Evolutionary conservation across 257 asterid genomes (phyloP).

Genomic region (Solanum phureja): DNA sequence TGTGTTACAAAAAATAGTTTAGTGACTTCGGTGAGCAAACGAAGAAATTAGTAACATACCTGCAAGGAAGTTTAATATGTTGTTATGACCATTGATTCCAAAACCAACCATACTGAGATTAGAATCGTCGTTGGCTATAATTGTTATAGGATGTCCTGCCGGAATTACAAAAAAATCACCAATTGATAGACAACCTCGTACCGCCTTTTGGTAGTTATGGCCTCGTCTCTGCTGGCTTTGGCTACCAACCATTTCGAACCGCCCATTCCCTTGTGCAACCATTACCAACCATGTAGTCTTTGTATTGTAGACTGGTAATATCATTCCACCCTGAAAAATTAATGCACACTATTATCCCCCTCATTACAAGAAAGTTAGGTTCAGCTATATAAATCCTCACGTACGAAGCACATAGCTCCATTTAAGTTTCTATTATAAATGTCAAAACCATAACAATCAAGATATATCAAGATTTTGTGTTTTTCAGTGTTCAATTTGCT

Average conservation of each 20-base stretch:
- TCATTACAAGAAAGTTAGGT: no score
- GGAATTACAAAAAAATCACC: slow-evolving; percentile 39
- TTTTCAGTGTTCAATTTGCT: no score
- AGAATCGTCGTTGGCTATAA: slow-evolving; percentile 20
- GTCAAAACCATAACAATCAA: no score
- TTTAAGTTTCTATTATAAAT: no score
- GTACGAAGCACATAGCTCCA: no score
- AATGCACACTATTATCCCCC: no score
- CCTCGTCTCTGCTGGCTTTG: neutral
- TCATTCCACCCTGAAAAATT: slow-evolving; percentile 34
- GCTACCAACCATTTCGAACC: slow-evolving; percentile 25
- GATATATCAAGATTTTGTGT: no score
- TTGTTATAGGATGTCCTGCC: slow-evolving; percentile 30
- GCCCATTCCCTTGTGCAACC: slow-evolving; percentile 27
- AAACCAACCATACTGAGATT: slow-evolving; percentile 22
- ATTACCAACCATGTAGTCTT: slow-evolving; percentile 23
- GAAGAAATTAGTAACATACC: slow-evolving; percentile 3
- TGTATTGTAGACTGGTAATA: slow-evolving; percentile 24
- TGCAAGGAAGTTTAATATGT: slow-evolving; percentile 23
- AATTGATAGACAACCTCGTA: slow-evolving; percentile 11
- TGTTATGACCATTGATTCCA: slow-evolving; percentile 27
- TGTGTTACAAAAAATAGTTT: no score
- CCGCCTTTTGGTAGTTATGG: slow-evolving; percentile 7
- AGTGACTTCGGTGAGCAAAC: neutral
- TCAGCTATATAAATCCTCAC: no score